Evolutionary conservation across 768 basidiomycete genomes (phyloP), one percentile per base, ranked within the genome.

Genomic region (Pleurotus giganteus): DNA sequence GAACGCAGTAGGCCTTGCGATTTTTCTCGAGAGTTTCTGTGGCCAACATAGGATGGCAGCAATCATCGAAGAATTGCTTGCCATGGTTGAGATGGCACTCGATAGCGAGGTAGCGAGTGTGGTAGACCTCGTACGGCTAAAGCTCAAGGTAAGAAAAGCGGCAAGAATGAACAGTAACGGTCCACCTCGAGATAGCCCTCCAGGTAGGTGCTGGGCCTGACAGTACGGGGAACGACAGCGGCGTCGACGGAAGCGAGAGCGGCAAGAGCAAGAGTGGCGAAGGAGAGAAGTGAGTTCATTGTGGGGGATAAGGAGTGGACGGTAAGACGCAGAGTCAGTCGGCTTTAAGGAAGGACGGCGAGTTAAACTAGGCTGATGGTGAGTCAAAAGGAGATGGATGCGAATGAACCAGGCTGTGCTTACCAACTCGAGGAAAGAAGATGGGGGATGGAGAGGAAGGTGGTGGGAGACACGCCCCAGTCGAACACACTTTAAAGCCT

Each of bases 11-110:
- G 15, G 80, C 58, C 26, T 79, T 76, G 56, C 80, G 81, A 58
- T 69, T 66, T 3, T 64, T 66, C 32, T 62, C 64, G 37, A 84
- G 76, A 50, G 69, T 79, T 71, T 86, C 75, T 47, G 63, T 78
- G 9, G 75, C 74, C 63, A 85, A 73, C 57, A 89, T 71, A 56
- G 89, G 85, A 66, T 83, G 83, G 76, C 89, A 89, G 65, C 91
- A 92, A 26, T 71, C 61, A 53, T 82, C 73, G 67, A 89, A 91
- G 74, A 86, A 86, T 13, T 67, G 44, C 7, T 76, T 75, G 64
- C 73, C 69, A 61, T 82, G 80, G 63, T 81, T 69, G 53, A 59
- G 61, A 26, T 75, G 63, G 63, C 82, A 84, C 46, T 71, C 74
- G 58, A 88, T 65, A 39, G 80, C 77, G 54, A 81, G 61, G 69